Base-by-base conservation (phyloP, 148 eudicot genomes). In the Persicaria tinctoria region DNA sequence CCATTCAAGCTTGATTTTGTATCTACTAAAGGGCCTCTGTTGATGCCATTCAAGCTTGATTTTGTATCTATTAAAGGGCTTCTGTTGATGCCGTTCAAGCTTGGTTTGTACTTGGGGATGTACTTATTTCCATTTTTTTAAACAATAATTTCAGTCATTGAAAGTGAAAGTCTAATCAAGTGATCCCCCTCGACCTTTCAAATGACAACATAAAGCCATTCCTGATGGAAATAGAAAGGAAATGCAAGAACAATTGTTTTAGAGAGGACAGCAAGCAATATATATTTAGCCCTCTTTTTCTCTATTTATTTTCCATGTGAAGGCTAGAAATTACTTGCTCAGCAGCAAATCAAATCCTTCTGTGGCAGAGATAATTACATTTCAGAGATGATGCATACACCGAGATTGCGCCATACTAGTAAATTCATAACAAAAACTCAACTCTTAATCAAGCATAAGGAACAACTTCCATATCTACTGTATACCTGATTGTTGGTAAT, bases 401-500 rank as follows among this genome's bases (percentile, higher is more conserved):
- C 23, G 18, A 57, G 63, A 27, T 57, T 20, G 63, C 41, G 3
- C 23, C 27, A 20, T 23, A 57, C 10, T 57, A 57, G 63, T n/a
- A 18, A 57, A 57, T 13, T 6, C 6, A 57, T 18, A 18, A 27
- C 10, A 57, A 57, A 20, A 7, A 57, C 32, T 17, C 23, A 57
- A 18, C 63, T 17, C 8, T 57, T 20, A 57, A 57, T 57, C 20
- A 57, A 57, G 63, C 32, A 4, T 57, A 57, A 18, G 63, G 27
- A 57, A 18, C 63, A 23, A 57, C 4, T 18, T 57, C 11, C 18
- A 17, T 57, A 57, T 20, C 63, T 27, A 16, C 56, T 45, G 54
- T 54, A 48, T 74, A 91, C 98, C 99, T 92, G 99, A 80, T 87
- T 86, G 78, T 82, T 76, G 10, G 83, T 82, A 77, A 95, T 92